A percentile compares a stretch with the other conserved stretches of the same genome.
phyloP scores from a whole-genome alignment of 176 grass and related monocot species.

The Poa pratensis region DNA sequence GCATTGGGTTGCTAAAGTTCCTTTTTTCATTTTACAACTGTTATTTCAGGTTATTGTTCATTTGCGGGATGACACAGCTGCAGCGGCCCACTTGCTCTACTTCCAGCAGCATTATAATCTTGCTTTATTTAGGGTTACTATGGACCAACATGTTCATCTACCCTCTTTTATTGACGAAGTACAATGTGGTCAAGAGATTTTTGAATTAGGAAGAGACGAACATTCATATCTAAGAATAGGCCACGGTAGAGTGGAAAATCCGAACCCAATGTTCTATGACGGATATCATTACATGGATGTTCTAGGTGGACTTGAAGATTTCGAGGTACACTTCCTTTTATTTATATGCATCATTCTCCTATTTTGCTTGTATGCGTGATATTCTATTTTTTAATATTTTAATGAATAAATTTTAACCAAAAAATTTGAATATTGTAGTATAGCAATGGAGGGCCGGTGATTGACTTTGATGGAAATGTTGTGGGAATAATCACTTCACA shows the following conservation, averaged over 20 bases:
- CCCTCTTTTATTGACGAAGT: neutral
- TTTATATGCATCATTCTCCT: neutral
- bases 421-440: neutral
- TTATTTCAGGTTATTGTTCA: slow-evolving; percentile 5
- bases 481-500: neutral
- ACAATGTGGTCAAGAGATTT: neutral
- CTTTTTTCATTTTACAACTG: neutral
- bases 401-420: neutral
- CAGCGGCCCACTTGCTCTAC: neutral
- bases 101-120: neutral
- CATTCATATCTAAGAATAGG: neutral
- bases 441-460: neutral
- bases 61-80: neutral
- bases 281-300: neutral
- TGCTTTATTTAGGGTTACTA: neutral
- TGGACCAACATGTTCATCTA: neutral
- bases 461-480: neutral
- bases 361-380: neutral
- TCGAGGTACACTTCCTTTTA: neutral
- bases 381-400: neutral
- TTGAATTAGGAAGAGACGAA: neutral
- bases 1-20: too few species aligned
- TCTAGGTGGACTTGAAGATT: neutral
- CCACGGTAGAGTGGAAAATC: neutral
- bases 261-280: neutral